Percentiles rank a stretch among this genome's conserved stretches.
These are phyloP conservation scores for Thelonectria blattea DNA, from an alignment of 2,329 filamentous ascomycete species.

Conservation along the genomic window DNA sequence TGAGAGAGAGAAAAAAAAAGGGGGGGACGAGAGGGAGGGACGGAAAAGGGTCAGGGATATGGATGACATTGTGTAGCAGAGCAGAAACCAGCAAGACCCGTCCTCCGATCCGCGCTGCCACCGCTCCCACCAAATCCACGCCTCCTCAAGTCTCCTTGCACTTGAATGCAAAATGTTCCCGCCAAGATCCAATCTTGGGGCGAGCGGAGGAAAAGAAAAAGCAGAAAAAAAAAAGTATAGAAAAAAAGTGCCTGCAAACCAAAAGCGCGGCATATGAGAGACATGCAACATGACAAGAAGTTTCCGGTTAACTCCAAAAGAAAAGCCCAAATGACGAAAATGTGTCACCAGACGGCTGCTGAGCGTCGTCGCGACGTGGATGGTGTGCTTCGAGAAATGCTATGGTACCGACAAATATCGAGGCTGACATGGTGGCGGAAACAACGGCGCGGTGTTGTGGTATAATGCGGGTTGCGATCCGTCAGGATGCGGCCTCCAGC, in stretches of 20 bases:
- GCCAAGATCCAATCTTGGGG: constrained; percentile 27
- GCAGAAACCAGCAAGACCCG: constrained; percentile 40
- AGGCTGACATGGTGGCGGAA: constrained; percentile 17
- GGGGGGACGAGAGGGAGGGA: constrained; percentile 16
- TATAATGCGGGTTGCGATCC: constrained; percentile 23
- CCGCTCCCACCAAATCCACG: constrained; percentile 31
- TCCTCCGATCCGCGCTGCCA: constrained; percentile 36
- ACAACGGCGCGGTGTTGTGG: constrained; percentile 21
- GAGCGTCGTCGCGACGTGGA: constrained; percentile 22
- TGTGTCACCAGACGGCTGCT: constrained; percentile 22
- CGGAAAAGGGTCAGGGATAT: constrained; percentile 28
- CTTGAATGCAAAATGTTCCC: constrained; percentile 28
- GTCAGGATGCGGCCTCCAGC: constrained; percentile 12
- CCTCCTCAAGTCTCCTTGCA: constrained; percentile 30
- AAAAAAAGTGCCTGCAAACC: constrained; percentile 31
- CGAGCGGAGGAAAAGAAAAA: background rate
- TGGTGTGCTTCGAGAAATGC: constrained; percentile 13
- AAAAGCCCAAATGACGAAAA: constrained; percentile 28
- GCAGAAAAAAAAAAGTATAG: constrained; percentile 15
- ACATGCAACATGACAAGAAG: constrained; percentile 35
- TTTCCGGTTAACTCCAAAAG: constrained; percentile 38
- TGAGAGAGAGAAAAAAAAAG: constrained; percentile 2
- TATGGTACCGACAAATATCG: constrained; percentile 13
- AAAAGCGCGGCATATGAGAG: constrained; percentile 28
- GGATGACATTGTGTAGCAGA: constrained; percentile 40